phyloP scores from a whole-genome alignment of 1,139 yeast species.

The Meyerozyma elateridarum region DNA sequence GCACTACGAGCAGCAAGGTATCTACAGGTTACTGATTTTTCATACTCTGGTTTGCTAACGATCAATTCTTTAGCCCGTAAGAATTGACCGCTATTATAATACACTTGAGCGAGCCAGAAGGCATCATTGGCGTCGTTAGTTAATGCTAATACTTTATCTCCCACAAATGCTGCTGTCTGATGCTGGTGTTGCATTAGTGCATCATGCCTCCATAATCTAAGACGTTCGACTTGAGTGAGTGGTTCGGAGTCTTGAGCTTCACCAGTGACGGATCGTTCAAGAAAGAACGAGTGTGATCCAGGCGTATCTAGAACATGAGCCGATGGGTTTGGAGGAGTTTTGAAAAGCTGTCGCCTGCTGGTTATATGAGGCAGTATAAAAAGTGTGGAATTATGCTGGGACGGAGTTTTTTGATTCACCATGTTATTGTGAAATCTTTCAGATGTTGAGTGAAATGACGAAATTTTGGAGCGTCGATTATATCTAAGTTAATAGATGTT shows the following conservation, averaged over 20 bases:
- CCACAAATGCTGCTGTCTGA: conserved; percentile 84
- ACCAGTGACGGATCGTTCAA: conserved; percentile 16
- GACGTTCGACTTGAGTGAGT: conserved; percentile 76
- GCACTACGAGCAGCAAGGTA: conserved; percentile 78
- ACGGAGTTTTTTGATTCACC: conserved; percentile 18
- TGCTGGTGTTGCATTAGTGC: conserved; percentile 92
- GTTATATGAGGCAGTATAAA: conserved; percentile 58
- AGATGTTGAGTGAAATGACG: no score
- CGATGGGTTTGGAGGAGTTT: conserved; percentile 53
- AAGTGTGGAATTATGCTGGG: conserved; percentile 58
- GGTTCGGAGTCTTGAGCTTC: conserved; percentile 26
- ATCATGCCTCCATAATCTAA: conserved; percentile 90
- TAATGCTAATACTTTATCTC: conserved; percentile 80
- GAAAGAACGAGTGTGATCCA: conserved; percentile 38
- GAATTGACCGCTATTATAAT: conserved; percentile 69
- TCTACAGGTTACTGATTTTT: conserved; percentile 62
- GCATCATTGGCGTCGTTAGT: conserved; percentile 90
- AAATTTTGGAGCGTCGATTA: no score
- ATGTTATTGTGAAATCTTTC: conserved; percentile 3
- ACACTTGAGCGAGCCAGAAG: conserved; percentile 93
- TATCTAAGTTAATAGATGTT: no score
- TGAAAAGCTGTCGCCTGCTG: conserved; percentile 42
- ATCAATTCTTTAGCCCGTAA: conserved; percentile 71
- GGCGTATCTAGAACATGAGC: conserved; percentile 40
- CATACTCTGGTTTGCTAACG: conserved; percentile 36